phyloP scores from a whole-genome alignment of 805 yeast genomes.

The Suhomyces pyralidae region DNA sequence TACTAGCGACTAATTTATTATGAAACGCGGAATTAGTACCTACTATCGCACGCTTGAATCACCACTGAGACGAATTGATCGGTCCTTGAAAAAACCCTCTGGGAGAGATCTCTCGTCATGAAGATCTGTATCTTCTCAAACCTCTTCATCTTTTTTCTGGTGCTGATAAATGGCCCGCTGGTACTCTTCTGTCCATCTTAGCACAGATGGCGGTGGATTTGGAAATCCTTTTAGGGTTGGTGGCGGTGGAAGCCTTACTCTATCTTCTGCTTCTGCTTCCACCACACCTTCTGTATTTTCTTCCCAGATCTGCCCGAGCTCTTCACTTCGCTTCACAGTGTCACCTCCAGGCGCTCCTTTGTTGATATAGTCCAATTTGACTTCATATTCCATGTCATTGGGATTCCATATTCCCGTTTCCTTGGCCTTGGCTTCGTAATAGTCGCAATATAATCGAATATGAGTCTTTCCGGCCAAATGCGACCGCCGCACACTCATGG shows the following conservation, averaged over 20 bases:
- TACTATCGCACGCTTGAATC: neutral
- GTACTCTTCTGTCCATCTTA: conserved; percentile 21
- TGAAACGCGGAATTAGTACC: neutral
- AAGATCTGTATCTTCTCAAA: neutral
- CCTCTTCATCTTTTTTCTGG: conserved; percentile 1
- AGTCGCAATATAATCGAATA: conserved; percentile 64
- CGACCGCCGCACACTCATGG: conserved; percentile 78
- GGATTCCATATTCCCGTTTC: conserved; percentile 33
- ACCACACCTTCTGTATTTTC: conserved; percentile 18
- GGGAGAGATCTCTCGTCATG: no score
- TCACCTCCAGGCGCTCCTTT: conserved; percentile 25
- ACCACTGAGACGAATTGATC: no score
- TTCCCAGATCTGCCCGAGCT: conserved; percentile 4
- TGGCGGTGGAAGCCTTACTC: conserved; percentile 28
- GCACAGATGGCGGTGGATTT: conserved; percentile 33
- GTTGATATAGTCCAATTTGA: conserved; percentile 34
- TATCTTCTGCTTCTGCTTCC: conserved; percentile 11
- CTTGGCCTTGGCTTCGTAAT: conserved; percentile 52
- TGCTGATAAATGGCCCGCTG: conserved; percentile 16
- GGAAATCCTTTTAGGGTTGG: conserved; percentile 31
- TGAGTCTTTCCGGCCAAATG: conserved; percentile 80
- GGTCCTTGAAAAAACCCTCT: no score
- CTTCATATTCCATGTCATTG: conserved; percentile 30
- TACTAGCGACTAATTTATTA: neutral
- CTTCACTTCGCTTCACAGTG: neutral